Evolutionary conservation across 108 stramenopile genomes (phyloP).

Genomic region (Schizochytrium sp.): DNA sequence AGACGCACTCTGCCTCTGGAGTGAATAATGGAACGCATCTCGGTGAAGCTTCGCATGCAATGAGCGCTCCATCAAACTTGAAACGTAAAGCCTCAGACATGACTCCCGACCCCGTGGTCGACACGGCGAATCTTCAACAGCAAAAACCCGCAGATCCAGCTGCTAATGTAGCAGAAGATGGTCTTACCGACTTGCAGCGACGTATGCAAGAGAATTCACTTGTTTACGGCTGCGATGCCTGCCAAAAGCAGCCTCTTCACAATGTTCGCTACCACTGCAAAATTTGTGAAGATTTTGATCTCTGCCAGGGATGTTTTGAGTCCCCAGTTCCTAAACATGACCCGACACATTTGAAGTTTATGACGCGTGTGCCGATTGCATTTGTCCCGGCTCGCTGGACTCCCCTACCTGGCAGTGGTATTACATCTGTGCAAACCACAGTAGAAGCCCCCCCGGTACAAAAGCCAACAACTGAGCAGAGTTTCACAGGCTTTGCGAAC

Average conservation of each 20-base stretch:
- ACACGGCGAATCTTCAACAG: no score
- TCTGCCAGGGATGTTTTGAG: slow-evolving; percentile 26
- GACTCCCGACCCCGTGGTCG: no score
- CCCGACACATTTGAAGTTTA: not conserved
- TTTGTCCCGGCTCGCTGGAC: not conserved
- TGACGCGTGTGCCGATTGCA: not conserved
- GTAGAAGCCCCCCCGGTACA: not conserved
- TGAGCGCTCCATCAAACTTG: no score
- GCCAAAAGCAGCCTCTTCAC: slow-evolving; percentile 45
- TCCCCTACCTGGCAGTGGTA: not conserved
- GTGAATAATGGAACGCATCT: no score
- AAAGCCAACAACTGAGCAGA: not conserved
- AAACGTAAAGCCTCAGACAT: no score
- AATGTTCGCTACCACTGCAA: slow-evolving; percentile 7
- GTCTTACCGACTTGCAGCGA: no score
- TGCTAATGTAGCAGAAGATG: no score
- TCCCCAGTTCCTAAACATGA: not conserved
- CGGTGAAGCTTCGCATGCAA: no score
- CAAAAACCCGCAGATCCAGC: no score
- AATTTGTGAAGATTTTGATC: not conserved
- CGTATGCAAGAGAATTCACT: not conserved
- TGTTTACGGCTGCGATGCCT: slow-evolving; percentile 5
- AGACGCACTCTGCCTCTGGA: no score
- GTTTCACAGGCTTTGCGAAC: no score
- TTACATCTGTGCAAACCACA: not conserved